phyloP scores from a whole-genome alignment of 345 rosid genomes.

The Linum tenue region DNA sequence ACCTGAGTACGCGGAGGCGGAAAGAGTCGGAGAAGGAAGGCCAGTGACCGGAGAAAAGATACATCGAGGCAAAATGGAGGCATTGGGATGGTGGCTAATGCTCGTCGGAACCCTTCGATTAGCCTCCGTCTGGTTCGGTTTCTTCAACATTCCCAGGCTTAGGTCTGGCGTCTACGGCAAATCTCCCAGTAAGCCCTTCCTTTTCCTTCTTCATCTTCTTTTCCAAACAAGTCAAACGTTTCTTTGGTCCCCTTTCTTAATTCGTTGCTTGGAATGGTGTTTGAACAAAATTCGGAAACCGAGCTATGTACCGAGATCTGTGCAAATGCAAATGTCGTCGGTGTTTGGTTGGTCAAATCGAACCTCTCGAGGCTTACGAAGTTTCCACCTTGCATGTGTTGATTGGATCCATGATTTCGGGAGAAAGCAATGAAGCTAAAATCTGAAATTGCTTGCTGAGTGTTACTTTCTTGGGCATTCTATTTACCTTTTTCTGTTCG shows the following conservation, averaged over 20 bases:
- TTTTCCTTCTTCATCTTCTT: constrained; percentile 4
- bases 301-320: neutral
- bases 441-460: neutral
- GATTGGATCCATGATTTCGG: neutral
- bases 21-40: neutral
- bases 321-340: neutral
- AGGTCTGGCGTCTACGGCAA: constrained; percentile 81
- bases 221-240: neutral
- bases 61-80: constrained; percentile 42
- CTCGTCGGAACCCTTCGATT: constrained; percentile 75
- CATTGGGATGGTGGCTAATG: constrained; percentile 89
- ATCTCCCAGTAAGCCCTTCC: constrained; percentile 38
- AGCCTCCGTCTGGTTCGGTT: constrained; percentile 94
- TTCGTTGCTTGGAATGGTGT: neutral
- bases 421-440: neutral
- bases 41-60: too few relatives aligned
- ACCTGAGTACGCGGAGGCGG: too few relatives aligned
- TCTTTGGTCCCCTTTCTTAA: neutral
- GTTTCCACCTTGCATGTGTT: neutral
- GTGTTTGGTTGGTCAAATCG: neutral
- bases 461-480: neutral
- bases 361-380: neutral
- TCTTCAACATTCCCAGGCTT: constrained; percentile 89
- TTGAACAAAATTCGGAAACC: neutral
- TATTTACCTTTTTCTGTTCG: too few relatives aligned